Conservation (phyloP, 106 monocot genomes). For the Hemerocallis citrina region DNA sequence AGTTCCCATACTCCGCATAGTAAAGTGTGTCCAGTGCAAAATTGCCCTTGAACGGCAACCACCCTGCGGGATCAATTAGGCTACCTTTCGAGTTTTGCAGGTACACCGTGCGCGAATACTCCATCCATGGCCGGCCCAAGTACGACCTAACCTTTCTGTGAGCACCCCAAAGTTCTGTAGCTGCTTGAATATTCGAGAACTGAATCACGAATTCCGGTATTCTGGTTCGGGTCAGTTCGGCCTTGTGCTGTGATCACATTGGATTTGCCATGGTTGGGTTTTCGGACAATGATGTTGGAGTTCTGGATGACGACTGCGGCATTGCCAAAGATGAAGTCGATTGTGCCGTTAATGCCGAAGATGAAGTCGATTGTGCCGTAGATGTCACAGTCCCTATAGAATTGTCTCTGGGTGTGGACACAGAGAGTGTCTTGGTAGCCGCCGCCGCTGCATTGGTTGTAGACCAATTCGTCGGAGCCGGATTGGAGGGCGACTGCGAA, state of each 20-base stretch:
- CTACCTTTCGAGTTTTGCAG: conserved; percentile 34
- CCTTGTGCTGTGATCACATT: conserved; percentile 77
- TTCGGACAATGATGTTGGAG: conserved; percentile 40
- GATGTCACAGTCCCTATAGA: conserved; percentile 83
- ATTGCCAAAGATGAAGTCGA: conserved; percentile 94
- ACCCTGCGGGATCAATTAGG: conserved; percentile 52
- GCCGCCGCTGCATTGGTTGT: conserved; percentile 56
- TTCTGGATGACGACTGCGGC: conserved; percentile 66
- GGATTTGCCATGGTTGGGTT: conserved; percentile 38
- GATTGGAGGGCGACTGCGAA: conserved; percentile 59
- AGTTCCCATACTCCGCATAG: conserved; percentile 66
- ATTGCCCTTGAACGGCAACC: conserved; percentile 37
- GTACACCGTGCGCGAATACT: conserved; percentile 53
- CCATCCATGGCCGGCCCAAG: conserved; percentile 79
- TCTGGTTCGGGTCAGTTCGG: conserved; percentile 58
- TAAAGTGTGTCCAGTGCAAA: conserved; percentile 44
- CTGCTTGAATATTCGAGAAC: conserved; percentile 21
- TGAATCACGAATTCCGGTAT: conserved; percentile 88
- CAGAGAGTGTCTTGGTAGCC: conserved; percentile 84
- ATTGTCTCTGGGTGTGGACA: conserved; percentile 60
- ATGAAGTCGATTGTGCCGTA: conserved; percentile 14
- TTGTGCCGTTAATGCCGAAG: conserved; percentile 48
- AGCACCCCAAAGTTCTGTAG: conserved; percentile 23
- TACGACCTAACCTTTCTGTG: conserved; percentile 27
- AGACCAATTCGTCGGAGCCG: conserved; percentile 55